These are phyloP conservation scores for Hortiboletus campestris DNA, from an alignment of 768 basidiomycete species.

Conservation along the genomic window DNA sequence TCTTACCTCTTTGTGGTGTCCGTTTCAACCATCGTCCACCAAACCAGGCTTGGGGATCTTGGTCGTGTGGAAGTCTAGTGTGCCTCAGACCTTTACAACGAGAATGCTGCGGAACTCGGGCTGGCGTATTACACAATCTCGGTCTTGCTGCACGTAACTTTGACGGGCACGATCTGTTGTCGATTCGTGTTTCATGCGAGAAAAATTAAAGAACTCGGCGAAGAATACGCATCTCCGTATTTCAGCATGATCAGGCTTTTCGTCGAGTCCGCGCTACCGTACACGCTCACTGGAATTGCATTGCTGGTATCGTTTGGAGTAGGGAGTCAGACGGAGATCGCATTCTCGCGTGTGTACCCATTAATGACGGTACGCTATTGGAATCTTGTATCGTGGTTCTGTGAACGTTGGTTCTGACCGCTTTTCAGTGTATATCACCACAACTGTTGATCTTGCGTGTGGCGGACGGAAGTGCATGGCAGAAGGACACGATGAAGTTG, in stretches of 20 bases:
- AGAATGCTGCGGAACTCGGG: too few relatives aligned
- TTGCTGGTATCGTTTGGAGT: slow-evolving; percentile 1
- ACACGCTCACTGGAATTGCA: slow-evolving; percentile 5
- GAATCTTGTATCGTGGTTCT: neutral
- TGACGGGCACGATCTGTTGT: slow-evolving; percentile 9
- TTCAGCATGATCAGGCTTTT: neutral
- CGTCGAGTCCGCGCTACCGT: slow-evolving; percentile 14
- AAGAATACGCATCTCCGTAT: slow-evolving; percentile 3
- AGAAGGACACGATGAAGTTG: neutral
- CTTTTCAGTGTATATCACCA: neutral
- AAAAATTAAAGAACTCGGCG: neutral
- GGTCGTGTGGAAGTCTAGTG: too few relatives aligned
- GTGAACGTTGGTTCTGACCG: neutral
- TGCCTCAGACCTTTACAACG: too few relatives aligned
- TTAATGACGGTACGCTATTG: slow-evolving; percentile 2
- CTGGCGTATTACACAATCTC: slow-evolving; percentile 4
- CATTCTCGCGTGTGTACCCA: neutral
- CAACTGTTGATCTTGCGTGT: neutral
- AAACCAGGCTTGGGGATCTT: too few relatives aligned
- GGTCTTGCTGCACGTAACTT: slow-evolving; percentile 1
- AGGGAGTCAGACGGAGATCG: neutral
- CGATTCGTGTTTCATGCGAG: neutral
- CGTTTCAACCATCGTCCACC: too few relatives aligned
- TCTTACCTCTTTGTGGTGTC: too few relatives aligned
- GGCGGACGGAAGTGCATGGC: neutral